phyloP scores from a whole-genome alignment of 352 stramenopile species.

The Phytophthora melonis region DNA sequence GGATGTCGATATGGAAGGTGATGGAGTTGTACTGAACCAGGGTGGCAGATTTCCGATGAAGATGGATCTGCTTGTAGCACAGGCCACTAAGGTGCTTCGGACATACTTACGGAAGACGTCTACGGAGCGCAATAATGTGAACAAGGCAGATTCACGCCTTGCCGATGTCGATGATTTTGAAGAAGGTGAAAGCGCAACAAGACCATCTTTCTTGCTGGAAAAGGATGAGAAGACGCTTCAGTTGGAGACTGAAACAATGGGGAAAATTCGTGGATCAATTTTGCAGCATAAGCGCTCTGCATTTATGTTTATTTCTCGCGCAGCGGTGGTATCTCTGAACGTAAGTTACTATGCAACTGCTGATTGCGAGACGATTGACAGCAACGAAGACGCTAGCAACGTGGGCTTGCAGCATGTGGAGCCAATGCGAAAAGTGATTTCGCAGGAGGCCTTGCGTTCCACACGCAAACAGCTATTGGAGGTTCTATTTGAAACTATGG shows the following conservation, averaged over 20 bases:
- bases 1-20: conserved; percentile 33
- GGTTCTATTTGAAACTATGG: conserved; percentile 76
- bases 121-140: conserved; percentile 60
- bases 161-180: conserved; percentile 77
- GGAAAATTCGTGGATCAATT: conserved; percentile 71
- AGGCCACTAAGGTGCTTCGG: conserved; percentile 62
- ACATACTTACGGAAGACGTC: conserved; percentile 65
- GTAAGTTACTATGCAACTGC: conserved; percentile 44
- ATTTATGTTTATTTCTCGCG: conserved; percentile 75
- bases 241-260: conserved; percentile 73
- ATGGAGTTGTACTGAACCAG: conserved; percentile 1
- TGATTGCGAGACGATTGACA: conserved; percentile 26
- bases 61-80: conserved; percentile 66
- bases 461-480: conserved; percentile 65
- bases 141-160: conserved; percentile 69
- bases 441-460: conserved; percentile 57
- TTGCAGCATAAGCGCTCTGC: conserved; percentile 80
- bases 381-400: conserved; percentile 17
- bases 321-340: conserved; percentile 64
- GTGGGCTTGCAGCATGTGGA: conserved; percentile 30
- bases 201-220: conserved; percentile 67
- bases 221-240: conserved; percentile 89
- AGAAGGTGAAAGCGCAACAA: conserved; percentile 49
- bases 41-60: conserved; percentile 49
- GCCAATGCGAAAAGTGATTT: conserved; percentile 57